Conservation (phyloP, 2,329 filamentous ascomycete species). For the Myriosclerotinia scirpicola region DNA sequence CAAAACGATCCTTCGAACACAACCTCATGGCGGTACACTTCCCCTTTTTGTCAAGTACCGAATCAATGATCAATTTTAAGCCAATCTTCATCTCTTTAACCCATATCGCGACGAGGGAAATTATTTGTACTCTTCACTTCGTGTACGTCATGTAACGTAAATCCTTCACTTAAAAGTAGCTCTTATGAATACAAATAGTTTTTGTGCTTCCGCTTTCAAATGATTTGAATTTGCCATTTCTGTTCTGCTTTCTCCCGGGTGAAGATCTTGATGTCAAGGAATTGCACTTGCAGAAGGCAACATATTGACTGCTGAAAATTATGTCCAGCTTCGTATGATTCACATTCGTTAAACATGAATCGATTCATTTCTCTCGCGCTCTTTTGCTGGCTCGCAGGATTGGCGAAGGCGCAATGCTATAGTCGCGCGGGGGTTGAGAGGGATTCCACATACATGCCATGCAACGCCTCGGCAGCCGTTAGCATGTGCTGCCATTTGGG, state of each 20-base stretch:
- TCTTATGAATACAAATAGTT: not conserved
- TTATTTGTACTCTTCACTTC: not conserved
- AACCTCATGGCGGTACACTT: not conserved
- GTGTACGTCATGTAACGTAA: not conserved
- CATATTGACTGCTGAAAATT: not conserved
- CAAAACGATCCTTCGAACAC: not conserved
- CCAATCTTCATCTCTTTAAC: not conserved
- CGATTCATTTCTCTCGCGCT: not conserved
- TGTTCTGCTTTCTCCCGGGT: not conserved
- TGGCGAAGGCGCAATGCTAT: slow-evolving; percentile 15
- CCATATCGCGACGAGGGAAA: not conserved
- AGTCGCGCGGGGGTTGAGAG: slow-evolving; percentile 9
- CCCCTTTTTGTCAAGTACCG: not conserved
- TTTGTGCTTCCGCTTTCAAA: too few species aligned
- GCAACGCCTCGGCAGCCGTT: slow-evolving; percentile 17
- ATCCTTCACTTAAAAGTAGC: not conserved
- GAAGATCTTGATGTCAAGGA: not conserved
- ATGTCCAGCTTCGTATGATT: not conserved
- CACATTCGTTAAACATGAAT: not conserved
- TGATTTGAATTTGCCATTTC: not conserved
- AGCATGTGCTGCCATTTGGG: slow-evolving; percentile 23
- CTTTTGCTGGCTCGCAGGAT: not conserved
- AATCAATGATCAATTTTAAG: not conserved
- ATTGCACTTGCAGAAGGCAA: not conserved
- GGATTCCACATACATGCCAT: slow-evolving; percentile 11